Evolutionary conservation across 106 monocot species (phyloP), one percentile per base, ranked within the genome.

Genomic region (Allium fistulosum): DNA sequence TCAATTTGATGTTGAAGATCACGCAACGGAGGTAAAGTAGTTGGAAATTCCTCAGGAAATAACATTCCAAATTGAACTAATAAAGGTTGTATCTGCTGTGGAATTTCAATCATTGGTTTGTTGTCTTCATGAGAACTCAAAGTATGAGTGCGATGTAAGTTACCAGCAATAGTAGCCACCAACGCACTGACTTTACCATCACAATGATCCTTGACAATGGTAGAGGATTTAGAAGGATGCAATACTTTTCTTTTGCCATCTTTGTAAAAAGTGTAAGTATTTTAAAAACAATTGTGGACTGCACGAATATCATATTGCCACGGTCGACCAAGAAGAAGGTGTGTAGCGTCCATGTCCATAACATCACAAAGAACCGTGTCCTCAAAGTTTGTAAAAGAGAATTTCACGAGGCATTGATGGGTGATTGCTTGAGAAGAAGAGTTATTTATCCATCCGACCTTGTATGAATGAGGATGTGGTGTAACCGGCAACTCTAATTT

Each of bases 1-100:
- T 69, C 69, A 7, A 69, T 47, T 9, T 37, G 10, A 53, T 69
- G 58, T 15, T 57, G 55, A 28, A 69, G 55, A 22, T 69, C 56
- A 56, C 55, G 26, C 5, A 26, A 6, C 6, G 69, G 69, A 9
- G 69, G 53, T 56, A 57, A 57, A 22, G 22, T 22, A 22, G 22
- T 22, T 22, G 1, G 22, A 0, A 22, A 22, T 22, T 22, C 22
- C 22, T 22, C 22, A 1, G 22, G 1, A 22, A 22, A 22, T 22
- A 55, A 55, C 14, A 14, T 14, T 11, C 53, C 53, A 55, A 55
- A 55, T 14, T 55, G 10, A 55, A 1, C 0, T 55, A 55, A 55
- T 14, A 55, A 55, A 11, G 53, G 14, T 14, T 55, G 53, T 55
- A 55, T 14, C 53, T 55, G 10, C 14, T 55, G 10, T 14, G 14